Evolutionary conservation across 306 rosid genomes (phyloP).

Genomic region (Trifolium subterraneum): DNA sequence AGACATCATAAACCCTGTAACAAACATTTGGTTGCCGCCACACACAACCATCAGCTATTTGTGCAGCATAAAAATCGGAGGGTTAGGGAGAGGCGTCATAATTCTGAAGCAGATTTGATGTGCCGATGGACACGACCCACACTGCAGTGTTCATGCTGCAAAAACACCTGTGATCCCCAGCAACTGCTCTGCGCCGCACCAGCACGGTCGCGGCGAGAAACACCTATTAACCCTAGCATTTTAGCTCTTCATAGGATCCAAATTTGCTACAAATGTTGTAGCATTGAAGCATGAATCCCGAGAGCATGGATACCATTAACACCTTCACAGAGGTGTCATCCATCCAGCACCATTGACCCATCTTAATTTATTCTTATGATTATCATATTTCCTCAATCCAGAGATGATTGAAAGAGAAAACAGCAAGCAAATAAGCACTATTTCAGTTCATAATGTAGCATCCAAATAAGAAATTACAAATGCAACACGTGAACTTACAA

Average conservation of each 20-base stretch:
- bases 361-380: not conserved
- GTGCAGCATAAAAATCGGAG: not conserved
- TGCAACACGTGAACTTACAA: slow-evolving; percentile 57
- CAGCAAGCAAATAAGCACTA: not conserved
- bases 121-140: not conserved
- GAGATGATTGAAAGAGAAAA: not conserved
- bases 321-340: not conserved
- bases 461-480: not conserved
- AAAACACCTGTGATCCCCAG: not conserved
- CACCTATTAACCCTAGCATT: too few species aligned
- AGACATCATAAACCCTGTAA: not conserved
- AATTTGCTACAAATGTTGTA: not conserved
- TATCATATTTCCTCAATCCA: not conserved
- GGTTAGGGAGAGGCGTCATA: not conserved
- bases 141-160: not conserved
- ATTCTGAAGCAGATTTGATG: not conserved
- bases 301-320: not conserved
- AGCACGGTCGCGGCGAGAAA: too few species aligned
- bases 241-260: not conserved
- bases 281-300: not conserved
- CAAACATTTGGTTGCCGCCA: not conserved
- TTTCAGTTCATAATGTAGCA: not conserved
- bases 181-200: too few species aligned
- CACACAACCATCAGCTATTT: not conserved
- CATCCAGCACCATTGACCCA: not conserved